A percentile compares a stretch with the other conserved stretches of the same genome.
Evolutionary conservation across 306 rosid species (phyloP).

Genomic region (Prinsepia uniflora): DNA sequence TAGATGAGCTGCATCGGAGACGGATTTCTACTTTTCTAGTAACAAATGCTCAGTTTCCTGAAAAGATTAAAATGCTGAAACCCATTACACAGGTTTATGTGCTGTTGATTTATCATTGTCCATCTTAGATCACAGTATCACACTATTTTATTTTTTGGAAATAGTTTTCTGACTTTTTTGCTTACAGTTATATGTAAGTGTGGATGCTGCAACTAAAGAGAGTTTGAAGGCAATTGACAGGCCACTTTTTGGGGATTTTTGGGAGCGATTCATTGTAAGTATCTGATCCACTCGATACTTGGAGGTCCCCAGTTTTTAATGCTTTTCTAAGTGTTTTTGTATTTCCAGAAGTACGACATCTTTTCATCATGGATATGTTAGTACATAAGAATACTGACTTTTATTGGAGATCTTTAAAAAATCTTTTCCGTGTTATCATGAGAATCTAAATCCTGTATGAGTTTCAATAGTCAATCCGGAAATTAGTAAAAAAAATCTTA

Average conservation of each 20-base stretch:
- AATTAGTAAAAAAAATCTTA: neutral
- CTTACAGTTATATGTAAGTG: slow-evolving; percentile 91
- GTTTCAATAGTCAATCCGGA: neutral
- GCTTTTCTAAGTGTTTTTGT: neutral
- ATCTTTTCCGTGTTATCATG: neutral
- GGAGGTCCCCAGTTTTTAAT: neutral
- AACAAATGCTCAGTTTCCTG: slow-evolving; percentile 98
- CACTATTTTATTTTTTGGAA: slow-evolving; percentile 1
- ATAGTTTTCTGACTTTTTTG: slow-evolving; percentile 18
- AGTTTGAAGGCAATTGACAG: slow-evolving; percentile 95
- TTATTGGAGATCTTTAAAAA: neutral
- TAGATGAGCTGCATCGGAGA: slow-evolving; percentile 81
- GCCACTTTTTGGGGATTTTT: slow-evolving; percentile 95
- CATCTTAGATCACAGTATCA: slow-evolving; percentile 6
- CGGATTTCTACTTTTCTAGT: slow-evolving; percentile 90
- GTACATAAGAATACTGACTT: neutral
- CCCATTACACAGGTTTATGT: slow-evolving; percentile 80
- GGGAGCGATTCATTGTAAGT: slow-evolving; percentile 95
- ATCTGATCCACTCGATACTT: slow-evolving; percentile 1
- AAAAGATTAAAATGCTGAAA: slow-evolving; percentile 61
- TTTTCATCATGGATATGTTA: neutral
- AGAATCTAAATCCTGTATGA: neutral
- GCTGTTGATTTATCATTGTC: slow-evolving; percentile 6
- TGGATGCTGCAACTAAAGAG: slow-evolving; percentile 95
- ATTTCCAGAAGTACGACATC: neutral